phyloP scores from a whole-genome alignment of 495 filamentous ascomycete species.

The Eremomyces bilateralis region DNA sequence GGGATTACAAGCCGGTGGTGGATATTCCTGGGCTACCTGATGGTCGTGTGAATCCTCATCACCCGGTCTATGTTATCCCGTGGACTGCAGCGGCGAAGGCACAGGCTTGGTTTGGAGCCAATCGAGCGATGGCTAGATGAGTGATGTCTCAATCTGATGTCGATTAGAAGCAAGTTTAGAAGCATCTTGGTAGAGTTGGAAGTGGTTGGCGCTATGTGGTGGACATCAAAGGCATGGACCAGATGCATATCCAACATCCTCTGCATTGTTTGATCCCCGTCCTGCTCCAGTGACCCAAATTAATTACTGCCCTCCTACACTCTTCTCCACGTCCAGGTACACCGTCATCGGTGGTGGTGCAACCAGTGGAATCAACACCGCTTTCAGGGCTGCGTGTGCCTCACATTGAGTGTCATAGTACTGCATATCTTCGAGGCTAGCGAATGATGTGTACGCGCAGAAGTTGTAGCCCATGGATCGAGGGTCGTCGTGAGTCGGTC shows the following conservation, averaged over 20 bases:
- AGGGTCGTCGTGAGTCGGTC: constrained; percentile 26
- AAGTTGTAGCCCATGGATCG: constrained; percentile 43
- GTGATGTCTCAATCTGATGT: no score
- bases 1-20: constrained; percentile 19
- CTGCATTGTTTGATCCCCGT: no score
- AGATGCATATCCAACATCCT: no score
- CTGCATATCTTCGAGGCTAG: constrained; percentile 41
- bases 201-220: no score
- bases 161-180: no score
- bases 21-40: constrained; percentile 24
- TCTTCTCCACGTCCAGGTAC: constrained; percentile 7
- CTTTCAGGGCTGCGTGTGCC: constrained; percentile 40
- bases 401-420: constrained; percentile 44
- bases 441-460: constrained; percentile 35
- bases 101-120: no score
- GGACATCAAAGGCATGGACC: background rate
- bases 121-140: no score
- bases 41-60: constrained; percentile 33
- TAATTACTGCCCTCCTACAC: no score
- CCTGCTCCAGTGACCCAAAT: no score
- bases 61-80: constrained; percentile 76
- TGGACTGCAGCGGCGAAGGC: constrained; percentile 39
- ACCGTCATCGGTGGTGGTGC: constrained; percentile 9
- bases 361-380: constrained; percentile 16
- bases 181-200: no score